These are phyloP conservation scores for Perkinsus marinus DNA, from an alignment of 169 alveolate species.

Conservation along the genomic window DNA sequence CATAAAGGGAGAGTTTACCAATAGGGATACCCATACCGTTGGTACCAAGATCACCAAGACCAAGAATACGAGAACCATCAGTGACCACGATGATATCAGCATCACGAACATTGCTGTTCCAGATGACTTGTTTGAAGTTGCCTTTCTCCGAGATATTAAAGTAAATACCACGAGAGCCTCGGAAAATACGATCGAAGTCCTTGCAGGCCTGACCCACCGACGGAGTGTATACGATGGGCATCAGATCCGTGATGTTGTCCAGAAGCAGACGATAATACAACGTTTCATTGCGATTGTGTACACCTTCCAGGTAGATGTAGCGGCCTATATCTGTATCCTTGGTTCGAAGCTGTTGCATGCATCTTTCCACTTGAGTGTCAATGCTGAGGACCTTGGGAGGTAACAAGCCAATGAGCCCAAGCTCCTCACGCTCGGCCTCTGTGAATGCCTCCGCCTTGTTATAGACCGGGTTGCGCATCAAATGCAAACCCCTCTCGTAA, in stretches of 20 bases:
- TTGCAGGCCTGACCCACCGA: conserved; percentile 37
- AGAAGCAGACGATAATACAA: conserved; percentile 24
- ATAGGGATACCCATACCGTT: conserved; percentile 57
- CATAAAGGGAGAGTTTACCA: conserved; percentile 32
- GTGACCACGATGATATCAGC: conserved; percentile 44
- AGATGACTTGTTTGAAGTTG: not conserved
- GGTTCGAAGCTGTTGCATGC: not conserved
- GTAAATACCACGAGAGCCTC: not conserved
- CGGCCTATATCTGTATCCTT: conserved; percentile 12
- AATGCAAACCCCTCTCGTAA: conserved; percentile 16
- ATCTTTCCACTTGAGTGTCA: conserved; percentile 22
- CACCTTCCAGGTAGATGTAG: conserved; percentile 21
- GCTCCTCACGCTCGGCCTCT: conserved; percentile 18
- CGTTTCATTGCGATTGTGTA: conserved; percentile 25
- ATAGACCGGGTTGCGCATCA: conserved; percentile 25
- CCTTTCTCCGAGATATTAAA: not conserved
- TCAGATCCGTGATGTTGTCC: conserved; percentile 18
- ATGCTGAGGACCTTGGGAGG: conserved; percentile 17
- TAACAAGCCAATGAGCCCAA: conserved; percentile 22
- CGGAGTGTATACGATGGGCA: conserved; percentile 41
- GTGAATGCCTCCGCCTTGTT: conserved; percentile 31
- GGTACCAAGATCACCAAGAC: conserved; percentile 50
- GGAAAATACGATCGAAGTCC: conserved; percentile 12
- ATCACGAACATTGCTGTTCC: not conserved
- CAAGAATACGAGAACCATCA: conserved; percentile 53